phyloP scores from a whole-genome alignment of 2,329 filamentous ascomycete genomes.

The Aspergillus proliferans region DNA sequence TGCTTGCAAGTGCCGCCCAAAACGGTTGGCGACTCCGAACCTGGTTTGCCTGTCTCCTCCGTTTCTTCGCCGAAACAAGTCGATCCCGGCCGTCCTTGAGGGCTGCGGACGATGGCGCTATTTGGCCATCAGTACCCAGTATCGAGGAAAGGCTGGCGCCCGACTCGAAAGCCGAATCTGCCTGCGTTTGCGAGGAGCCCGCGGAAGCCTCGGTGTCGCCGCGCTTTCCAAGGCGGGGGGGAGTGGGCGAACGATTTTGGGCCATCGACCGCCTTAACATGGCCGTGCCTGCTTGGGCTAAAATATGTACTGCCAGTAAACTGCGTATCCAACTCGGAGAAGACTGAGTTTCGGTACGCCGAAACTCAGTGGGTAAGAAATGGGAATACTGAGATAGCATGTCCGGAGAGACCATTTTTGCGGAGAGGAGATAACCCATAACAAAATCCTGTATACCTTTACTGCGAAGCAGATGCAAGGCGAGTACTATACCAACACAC shows the following conservation, averaged over 20 bases:
- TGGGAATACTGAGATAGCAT: slow-evolving; percentile 38
- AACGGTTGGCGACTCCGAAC: slow-evolving; percentile 85
- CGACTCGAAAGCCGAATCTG: slow-evolving; percentile 39
- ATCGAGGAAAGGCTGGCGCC: slow-evolving; percentile 37
- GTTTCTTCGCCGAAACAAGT: slow-evolving; percentile 65
- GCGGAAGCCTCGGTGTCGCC: slow-evolving; percentile 41
- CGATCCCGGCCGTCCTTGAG: slow-evolving; percentile 51
- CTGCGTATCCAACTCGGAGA: slow-evolving; percentile 43
- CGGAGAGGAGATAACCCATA: slow-evolving; percentile 37
- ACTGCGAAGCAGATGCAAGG: slow-evolving; percentile 42
- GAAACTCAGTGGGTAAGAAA: slow-evolving; percentile 39
- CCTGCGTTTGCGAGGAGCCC: slow-evolving; percentile 33
- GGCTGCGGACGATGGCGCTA: slow-evolving; percentile 45
- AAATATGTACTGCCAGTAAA: slow-evolving; percentile 44
- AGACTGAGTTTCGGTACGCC: slow-evolving; percentile 35
- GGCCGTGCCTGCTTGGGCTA: slow-evolving; percentile 43
- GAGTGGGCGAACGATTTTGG: slow-evolving; percentile 37
- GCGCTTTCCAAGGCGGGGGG: slow-evolving; percentile 37
- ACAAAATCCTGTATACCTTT: slow-evolving; percentile 47
- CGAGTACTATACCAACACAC: slow-evolving; percentile 40
- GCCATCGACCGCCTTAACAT: slow-evolving; percentile 44
- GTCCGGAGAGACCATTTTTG: slow-evolving; percentile 40
- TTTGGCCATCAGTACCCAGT: slow-evolving; percentile 37
- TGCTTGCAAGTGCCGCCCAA: slow-evolving; percentile 90
- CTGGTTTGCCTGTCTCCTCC: slow-evolving; percentile 83